These are phyloP conservation scores for Hortiboletus campestris DNA, from an alignment of 768 basidiomycete species.

Conservation along the genomic window DNA sequence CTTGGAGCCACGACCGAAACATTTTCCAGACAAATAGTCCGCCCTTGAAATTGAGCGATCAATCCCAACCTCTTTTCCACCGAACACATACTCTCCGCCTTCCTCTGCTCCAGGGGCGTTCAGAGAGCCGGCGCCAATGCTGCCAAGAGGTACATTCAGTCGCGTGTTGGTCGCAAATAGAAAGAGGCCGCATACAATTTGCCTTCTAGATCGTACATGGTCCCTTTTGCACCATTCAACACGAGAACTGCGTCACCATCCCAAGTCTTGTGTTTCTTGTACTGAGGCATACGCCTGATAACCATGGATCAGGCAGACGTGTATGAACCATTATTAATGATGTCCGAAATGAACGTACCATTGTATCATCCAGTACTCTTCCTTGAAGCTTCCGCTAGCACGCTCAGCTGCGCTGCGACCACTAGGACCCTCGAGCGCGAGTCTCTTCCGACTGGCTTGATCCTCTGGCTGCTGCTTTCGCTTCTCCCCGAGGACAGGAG, in stretches of 20 bases:
- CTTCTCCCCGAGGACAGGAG: conserved; percentile 26
- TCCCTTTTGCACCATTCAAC: conserved; percentile 43
- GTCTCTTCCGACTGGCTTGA: conserved; percentile 27
- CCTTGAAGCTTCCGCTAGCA: conserved; percentile 19
- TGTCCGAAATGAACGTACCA: conserved; percentile 44
- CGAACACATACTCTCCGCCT: conserved; percentile 39
- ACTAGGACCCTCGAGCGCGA: conserved; percentile 23
- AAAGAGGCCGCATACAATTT: conserved; percentile 48
- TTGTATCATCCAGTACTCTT: conserved; percentile 74
- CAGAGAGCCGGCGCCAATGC: conserved; percentile 52
- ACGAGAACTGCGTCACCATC: conserved; percentile 77
- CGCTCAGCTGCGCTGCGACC: conserved; percentile 4
- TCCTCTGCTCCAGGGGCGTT: conserved; percentile 37
- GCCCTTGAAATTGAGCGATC: conserved; percentile 53
- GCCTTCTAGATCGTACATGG: conserved; percentile 61
- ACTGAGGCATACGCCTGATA: conserved; percentile 62
- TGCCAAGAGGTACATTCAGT: conserved; percentile 21
- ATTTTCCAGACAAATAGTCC: conserved; percentile 64
- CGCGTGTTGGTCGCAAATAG: not conserved
- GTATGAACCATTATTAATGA: not conserved
- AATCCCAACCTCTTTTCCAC: conserved; percentile 63
- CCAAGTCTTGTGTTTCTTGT: conserved; percentile 89
- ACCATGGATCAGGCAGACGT: not conserved
- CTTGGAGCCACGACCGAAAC: conserved; percentile 47
- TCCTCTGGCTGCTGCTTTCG: conserved; percentile 27